A percentile compares a stretch with the other conserved stretches of the same genome.
phyloP scores from a whole-genome alignment of 305 asterid genomes.

The Ilex paraguariensis region DNA sequence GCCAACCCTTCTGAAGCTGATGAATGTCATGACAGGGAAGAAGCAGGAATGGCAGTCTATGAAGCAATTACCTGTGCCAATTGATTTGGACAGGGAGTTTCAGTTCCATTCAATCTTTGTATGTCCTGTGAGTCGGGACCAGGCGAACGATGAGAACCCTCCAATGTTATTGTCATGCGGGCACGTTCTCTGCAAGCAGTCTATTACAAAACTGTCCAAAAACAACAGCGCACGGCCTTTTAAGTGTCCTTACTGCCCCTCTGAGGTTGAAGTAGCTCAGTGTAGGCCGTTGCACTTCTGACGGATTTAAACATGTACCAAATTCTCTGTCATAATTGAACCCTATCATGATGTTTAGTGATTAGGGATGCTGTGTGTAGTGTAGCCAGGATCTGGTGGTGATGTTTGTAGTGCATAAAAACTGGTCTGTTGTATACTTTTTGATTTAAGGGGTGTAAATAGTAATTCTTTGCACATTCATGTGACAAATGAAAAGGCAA shows the following conservation, averaged over 20 bases:
- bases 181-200: conserved; percentile 86
- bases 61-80: conserved; percentile 84
- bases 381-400: neutral
- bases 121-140: conserved; percentile 92
- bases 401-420: neutral
- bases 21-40: conserved; percentile 75
- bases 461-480: conserved; percentile 28
- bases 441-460: conserved; percentile 42
- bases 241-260: conserved; percentile 92
- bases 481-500: conserved; percentile 9
- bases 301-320: conserved; percentile 18
- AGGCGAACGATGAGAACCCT: conserved; percentile 81
- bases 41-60: conserved; percentile 89
- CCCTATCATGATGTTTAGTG: conserved; percentile 11
- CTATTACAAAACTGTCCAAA: conserved; percentile 79
- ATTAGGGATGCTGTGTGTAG: conserved; percentile 10
- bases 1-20: conserved; percentile 76
- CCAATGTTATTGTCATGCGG: conserved; percentile 89
- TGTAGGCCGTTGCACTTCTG: conserved; percentile 73
- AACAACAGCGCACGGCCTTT: conserved; percentile 69
- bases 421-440: conserved; percentile 24
- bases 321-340: conserved; percentile 18
- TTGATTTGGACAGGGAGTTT: conserved; percentile 78
- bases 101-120: conserved; percentile 90
- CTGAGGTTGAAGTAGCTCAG: conserved; percentile 86